A percentile compares a stretch with the other conserved stretches of the same genome.
Evolutionary conservation across 345 rosid genomes (phyloP).

Genomic region (Schrenkiella parvula): DNA sequence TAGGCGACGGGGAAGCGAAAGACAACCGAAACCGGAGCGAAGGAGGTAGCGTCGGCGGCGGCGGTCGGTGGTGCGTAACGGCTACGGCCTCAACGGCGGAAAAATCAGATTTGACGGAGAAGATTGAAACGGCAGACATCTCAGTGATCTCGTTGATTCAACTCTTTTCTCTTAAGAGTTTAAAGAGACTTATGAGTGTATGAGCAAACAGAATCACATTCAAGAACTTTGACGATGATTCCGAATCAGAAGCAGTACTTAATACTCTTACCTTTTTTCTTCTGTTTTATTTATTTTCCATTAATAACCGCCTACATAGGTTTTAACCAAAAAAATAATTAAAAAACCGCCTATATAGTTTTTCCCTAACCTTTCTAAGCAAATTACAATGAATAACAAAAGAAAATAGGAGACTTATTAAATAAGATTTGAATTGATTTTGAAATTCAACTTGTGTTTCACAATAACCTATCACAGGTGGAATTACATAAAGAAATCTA

Average conservation of each 20-base stretch:
- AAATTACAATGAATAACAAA: not conserved
- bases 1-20: conserved; percentile 8
- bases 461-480: not conserved
- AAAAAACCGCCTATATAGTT: no score
- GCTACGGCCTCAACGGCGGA: conserved; percentile 47
- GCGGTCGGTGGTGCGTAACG: conserved; percentile 29
- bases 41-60: not conserved
- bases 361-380: not conserved
- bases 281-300: not conserved
- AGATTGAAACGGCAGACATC: conserved; percentile 28
- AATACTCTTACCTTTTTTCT: not conserved
- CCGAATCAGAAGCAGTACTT: not conserved
- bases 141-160: not conserved
- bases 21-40: conserved; percentile 12
- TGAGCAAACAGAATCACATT: not conserved
- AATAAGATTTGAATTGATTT: not conserved
- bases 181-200: not conserved
- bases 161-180: not conserved
- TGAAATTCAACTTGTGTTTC: not conserved
- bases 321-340: no score
- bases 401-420: not conserved
- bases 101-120: conserved; percentile 20
- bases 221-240: not conserved
- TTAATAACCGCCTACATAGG: not conserved
- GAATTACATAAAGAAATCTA: not conserved